These are phyloP conservation scores for Pythium phragmitis DNA, from an alignment of 352 stramenopile species.

Conservation along the genomic window DNA sequence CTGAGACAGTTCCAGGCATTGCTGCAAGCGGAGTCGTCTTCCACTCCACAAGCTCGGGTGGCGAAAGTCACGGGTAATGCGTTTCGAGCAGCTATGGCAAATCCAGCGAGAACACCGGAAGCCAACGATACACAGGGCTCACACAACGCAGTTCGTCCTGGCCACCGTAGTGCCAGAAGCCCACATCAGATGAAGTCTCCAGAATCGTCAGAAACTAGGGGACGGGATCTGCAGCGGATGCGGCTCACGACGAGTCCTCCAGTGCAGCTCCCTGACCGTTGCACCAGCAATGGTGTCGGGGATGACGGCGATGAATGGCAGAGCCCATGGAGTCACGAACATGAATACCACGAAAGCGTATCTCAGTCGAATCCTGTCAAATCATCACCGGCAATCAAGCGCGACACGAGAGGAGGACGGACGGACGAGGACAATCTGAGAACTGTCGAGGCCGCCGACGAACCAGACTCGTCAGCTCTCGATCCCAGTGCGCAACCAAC, in stretches of 20 bases:
- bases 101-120: not conserved
- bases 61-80: not conserved
- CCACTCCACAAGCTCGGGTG: not conserved
- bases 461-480: not conserved
- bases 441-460: not conserved
- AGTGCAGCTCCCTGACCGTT: not conserved
- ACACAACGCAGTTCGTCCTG: not conserved
- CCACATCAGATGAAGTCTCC: not conserved
- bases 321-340: not conserved
- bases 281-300: not conserved
- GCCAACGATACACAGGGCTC: not conserved
- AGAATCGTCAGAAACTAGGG: not conserved
- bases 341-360: not conserved
- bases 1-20: constrained; percentile 47
- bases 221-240: not conserved
- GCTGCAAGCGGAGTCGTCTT: constrained; percentile 24
- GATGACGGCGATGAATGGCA: not conserved
- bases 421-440: not conserved
- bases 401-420: not conserved
- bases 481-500: not conserved
- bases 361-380: not conserved
- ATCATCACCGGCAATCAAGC: not conserved
- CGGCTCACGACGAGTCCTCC: not conserved
- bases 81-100: constrained; percentile 7
- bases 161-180: not conserved